These are phyloP conservation scores for Kluyveromyces siamensis DNA, from an alignment of 805 yeast species.

Conservation along the genomic window DNA sequence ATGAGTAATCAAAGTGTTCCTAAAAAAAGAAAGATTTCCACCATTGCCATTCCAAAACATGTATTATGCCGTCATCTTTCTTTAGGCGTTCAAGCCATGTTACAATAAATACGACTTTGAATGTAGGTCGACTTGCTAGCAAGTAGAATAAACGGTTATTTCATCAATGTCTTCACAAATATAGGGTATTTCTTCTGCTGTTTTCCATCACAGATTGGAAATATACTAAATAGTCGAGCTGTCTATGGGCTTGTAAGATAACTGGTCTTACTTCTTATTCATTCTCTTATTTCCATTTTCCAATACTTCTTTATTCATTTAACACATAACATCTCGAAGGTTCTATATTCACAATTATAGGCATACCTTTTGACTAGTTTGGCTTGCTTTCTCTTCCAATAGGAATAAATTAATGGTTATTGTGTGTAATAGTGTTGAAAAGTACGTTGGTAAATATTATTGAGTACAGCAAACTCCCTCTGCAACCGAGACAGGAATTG, in stretches of 20 bases:
- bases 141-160: too few species aligned
- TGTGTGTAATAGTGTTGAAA: not conserved
- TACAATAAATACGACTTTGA: too few species aligned
- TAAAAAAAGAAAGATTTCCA: too few species aligned
- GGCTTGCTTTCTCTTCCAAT: not conserved
- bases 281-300: not conserved
- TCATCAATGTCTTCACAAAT: too few species aligned
- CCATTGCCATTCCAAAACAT: too few species aligned
- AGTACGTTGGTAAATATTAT: not conserved
- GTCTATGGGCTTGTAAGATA: too few species aligned
- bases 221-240: too few species aligned
- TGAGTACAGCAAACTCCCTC: not conserved
- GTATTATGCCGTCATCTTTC: not conserved
- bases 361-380: constrained; percentile 1
- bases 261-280: not conserved
- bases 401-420: too few species aligned
- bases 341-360: not conserved
- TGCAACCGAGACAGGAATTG: not conserved
- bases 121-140: too few species aligned
- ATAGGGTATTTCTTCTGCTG: too few species aligned
- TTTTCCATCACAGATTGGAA: too few species aligned
- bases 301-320: not conserved
- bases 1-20: not conserved
- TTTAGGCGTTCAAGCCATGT: too few species aligned
- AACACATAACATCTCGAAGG: not conserved